phyloP scores from a whole-genome alignment of 345 rosid species.

The Murraya paniculata region DNA sequence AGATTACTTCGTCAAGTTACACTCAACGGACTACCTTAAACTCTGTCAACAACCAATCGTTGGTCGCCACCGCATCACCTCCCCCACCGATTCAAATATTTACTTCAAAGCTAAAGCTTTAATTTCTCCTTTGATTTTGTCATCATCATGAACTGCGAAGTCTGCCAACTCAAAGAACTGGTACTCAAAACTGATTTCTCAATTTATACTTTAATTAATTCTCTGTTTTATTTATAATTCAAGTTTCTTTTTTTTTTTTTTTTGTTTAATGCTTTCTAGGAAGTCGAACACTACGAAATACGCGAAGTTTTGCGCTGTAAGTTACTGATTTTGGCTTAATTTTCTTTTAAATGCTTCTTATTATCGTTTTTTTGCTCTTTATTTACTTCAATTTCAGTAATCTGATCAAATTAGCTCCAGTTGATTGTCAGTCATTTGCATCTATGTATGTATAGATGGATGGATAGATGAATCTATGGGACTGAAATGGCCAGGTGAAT shows the following conservation, averaged over 20 bases:
- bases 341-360: background rate
- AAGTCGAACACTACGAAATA: slow-evolving; percentile 81
- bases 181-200: slow-evolving; percentile 26
- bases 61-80: background rate
- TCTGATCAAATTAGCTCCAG: background rate
- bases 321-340: slow-evolving; percentile 23
- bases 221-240: slow-evolving; percentile 3
- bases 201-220: background rate
- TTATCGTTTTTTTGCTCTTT: background rate
- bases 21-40: too few relatives aligned
- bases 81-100: background rate
- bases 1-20: background rate
- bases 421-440: background rate
- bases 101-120: background rate
- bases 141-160: slow-evolving; percentile 79
- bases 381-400: background rate
- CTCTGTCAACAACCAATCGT: background rate
- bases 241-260: background rate
- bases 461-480: background rate
- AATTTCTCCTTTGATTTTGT: background rate
- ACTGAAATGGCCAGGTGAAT: slow-evolving; percentile 8
- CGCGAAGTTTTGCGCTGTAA: slow-evolving; percentile 87
- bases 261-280: slow-evolving; percentile 35
- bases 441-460: background rate
- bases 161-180: slow-evolving; percentile 90